Evolutionary conservation across 2,329 filamentous ascomycete genomes (phyloP), one percentile per base, ranked within the genome.

Genomic region (Colletotrichum sp.): DNA sequence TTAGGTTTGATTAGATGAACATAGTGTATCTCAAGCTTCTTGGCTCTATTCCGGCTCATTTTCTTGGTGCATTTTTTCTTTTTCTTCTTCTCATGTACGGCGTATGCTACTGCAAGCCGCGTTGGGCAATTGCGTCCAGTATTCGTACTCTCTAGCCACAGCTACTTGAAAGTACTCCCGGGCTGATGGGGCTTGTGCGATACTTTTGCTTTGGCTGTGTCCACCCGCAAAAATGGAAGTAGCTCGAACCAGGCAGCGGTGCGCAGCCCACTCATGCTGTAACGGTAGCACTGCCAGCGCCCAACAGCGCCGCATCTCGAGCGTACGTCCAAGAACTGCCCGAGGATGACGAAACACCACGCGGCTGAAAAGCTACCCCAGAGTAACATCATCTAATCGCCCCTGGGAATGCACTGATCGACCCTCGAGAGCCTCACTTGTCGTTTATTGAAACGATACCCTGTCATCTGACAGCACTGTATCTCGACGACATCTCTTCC

Each of bases 311-410:
- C 28, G 55, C 65, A 62, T 68, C 36, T 75, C 59, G 28, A 73
- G 30, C n/a, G 66, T 30, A 59, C 39, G 63, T 72, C 69, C 70
- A 67, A 75, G 62, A 75, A 57, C 34, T 62, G 55, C 57, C 59
- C 71, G 36, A 75, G 28, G 71, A 75, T 76, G 75, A 76, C 75
- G 75, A 76, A 76, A 76, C 75, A 76, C 62, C 60, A 75, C 75
- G 75, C 75, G 71, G 75, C 71, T 76, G 66, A 74, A 62, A 73
- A 76, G 66, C 65, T 26, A 74, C 60, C 55, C 65, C 71, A 76
- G 62, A 67, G 71, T 75, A 67, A 10, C 75, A 63, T 67, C 75
- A 71, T 62, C 60, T 66, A 48, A 34, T 62, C 71, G 71, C 65
- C 74, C 55, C 59, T 67, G 71, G 48, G 66, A 71, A 75, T 62